phyloP scores from a whole-genome alignment of 345 rosid genomes.

The Melastoma malabathricum region DNA sequence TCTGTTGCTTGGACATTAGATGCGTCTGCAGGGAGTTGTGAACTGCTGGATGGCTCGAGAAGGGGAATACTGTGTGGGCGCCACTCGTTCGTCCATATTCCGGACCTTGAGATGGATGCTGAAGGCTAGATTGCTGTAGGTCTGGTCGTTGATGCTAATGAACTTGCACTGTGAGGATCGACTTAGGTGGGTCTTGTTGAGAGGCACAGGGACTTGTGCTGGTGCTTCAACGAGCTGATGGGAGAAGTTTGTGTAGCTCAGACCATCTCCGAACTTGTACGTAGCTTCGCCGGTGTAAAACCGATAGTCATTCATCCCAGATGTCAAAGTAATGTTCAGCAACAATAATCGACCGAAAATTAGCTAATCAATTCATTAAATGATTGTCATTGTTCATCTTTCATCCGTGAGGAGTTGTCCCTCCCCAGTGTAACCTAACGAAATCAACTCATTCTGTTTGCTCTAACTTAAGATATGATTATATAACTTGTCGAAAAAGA shows the following conservation, averaged over 20 bases:
- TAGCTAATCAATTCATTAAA: no score
- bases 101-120: conserved; percentile 37
- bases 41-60: conserved; percentile 51
- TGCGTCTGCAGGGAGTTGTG: conserved; percentile 64
- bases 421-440: no score
- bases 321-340: no score
- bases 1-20: conserved; percentile 12
- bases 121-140: conserved; percentile 33
- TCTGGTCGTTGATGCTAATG: conserved; percentile 24
- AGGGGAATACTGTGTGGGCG: conserved; percentile 64
- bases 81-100: conserved; percentile 35
- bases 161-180: conserved; percentile 45
- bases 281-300: conserved; percentile 85
- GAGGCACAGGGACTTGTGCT: conserved; percentile 19
- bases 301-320: no score
- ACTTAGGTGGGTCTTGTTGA: conserved; percentile 44
- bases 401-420: no score
- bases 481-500: no score
- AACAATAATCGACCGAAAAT: no score
- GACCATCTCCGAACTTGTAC: conserved; percentile 76
- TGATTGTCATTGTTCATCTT: no score
- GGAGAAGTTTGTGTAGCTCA: conserved; percentile 40
- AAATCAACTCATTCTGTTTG: no score
- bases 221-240: conserved; percentile 57
- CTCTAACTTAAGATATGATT: no score